Base-by-base conservation (phyloP, 805 yeast species). In the Diddensiella santjacobensis region DNA sequence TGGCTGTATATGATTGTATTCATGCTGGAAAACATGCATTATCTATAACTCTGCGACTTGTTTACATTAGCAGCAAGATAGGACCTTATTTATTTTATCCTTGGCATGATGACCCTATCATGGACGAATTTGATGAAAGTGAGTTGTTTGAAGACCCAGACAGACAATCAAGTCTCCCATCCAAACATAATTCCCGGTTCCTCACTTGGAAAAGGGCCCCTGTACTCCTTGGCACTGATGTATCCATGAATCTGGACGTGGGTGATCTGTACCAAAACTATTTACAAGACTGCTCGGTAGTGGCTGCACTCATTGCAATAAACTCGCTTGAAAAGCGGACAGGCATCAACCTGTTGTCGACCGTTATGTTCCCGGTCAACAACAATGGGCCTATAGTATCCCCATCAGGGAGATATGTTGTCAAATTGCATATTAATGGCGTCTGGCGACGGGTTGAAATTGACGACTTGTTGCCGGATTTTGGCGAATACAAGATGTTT, bases 281-380 rank as follows among this genome's bases (percentile, higher is more conserved):
- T 2, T 45, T 63, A n/a, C 69, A 79, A 5, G 82, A 87, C 62
- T 87, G 95, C 64, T 85, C 95, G 0, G 79, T 87, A 59, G 86
- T 87, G 2, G 80, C 89, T 1, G 71, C 90, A 0, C 58, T 86
- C 13, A 66, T 84, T 13, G 77, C 87, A 1, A 64, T 81, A 0
- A 59, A 70, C 0, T 62, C 64, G 17, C 58, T 59, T 19, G 56
- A 58, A 3, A 48, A 51, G 36, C 41, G 61, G 2, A 42, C 59
- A 2, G 48, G 51, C 2, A 33, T 46, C 22, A 39, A 42, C 42
- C 39, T 57, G 19, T 18, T 60, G 29, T 52, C 59, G 44, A 44
- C 52, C 23, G 44, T 52, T 4, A 52, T 63, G 46, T 53, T 55
- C 40, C 61, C 60, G 44, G 50, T 58, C 46, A 53, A 64, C 11